Base-by-base conservation (phyloP, 257 asterid species). In the Plectranthus barbatus region DNA sequence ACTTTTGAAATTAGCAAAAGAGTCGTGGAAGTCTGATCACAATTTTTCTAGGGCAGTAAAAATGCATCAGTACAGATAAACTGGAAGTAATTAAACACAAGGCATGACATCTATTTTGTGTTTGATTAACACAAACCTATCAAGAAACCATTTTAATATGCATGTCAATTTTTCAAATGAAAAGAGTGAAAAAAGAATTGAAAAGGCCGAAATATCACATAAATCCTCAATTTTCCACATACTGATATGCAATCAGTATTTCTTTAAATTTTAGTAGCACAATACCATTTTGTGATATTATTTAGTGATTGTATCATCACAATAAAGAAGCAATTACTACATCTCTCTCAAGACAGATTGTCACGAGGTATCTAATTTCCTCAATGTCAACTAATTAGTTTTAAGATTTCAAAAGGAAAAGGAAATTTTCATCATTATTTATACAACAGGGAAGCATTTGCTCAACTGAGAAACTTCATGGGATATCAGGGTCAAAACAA, bases 1-100 rank as follows among this genome's bases (percentile, higher is more conserved):
- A 67, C 47, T 33, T 24, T 56, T 17, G 37, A 64, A 40, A 56
- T 70, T 53, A 73, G 63, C 46, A 68, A 64, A n/a, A 20, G 14
- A 56, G 21, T 36, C 15, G 57, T 34, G 41, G 42, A 59, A 65
- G 67, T 39, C 62, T 36, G 19, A 24, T 42, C 41, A 14, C 15
- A 9, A 33, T 40, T 60, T 69, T 42, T 50, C 18, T 49, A 2
- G 19, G 29, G 61, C 58, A 56, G 39, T 54, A 56, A 42, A 47
- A 7, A 73, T 14, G 60, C 48, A n/a, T n/a, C n/a, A n/a, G n/a
- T n/a, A n/a, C n/a, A n/a, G n/a, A n/a, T n/a, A n/a, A n/a, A n/a
- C n/a, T n/a, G n/a, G n/a, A n/a, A n/a, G n/a, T n/a, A n/a, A n/a
- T n/a, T n/a, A n/a, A n/a, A n/a, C n/a, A n/a, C n/a, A n/a, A n/a